Base-by-base conservation (phyloP, 108 stramenopile species). In the Seminavis robusta region DNA sequence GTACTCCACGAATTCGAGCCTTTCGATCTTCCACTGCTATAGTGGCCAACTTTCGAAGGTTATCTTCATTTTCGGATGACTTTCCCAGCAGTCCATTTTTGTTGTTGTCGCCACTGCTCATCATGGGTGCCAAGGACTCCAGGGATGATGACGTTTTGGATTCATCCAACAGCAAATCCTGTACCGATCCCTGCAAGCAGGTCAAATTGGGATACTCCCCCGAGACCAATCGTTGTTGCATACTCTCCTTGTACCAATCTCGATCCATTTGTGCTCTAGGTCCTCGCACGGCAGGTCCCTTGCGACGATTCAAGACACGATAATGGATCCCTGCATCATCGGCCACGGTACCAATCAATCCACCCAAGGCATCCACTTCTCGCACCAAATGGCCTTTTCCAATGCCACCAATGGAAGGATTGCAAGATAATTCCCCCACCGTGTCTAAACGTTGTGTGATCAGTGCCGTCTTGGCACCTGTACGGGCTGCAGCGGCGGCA, bases 391-490 rank as follows among this genome's bases (percentile, higher is more conserved):
- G 96, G 1, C 98, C 98, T 73, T 99, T 99, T 45, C 98, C 98
- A 25, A 99, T 95, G 3, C 98, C 98, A n/a, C 98, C 98, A 30
- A 99, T 94, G 61, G 73, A 74, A n/a, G 98, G 98, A 64, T 99
- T 99, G 82, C 97, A 99, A 6, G 77, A 81, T n/a, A 99, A 59
- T 73, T 99, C 98, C 8, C 98, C 98, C 25, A 96, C 53, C 0
- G 94, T 94, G 33, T 88, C 89, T 8, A 92, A 49, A 25, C 75
- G 73, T 63, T 98, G 97, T 9, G 98, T 99, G 9, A 98, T 70
- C 21, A 97, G 78, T 19, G 95, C 88, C 0, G 97, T 97, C 17
- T 61, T 73, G 6, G 98, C 96, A 16, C 96, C 96, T 0, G 94
- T 79, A 27, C 96, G 67, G 3, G 98, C 96, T 0, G 95, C 73